A percentile compares a stretch with the other conserved stretches of the same genome.
These are phyloP conservation scores for Phyllosticta citribraziliensis DNA, from an alignment of 2,329 filamentous ascomycete genomes.

Conservation along the genomic window DNA sequence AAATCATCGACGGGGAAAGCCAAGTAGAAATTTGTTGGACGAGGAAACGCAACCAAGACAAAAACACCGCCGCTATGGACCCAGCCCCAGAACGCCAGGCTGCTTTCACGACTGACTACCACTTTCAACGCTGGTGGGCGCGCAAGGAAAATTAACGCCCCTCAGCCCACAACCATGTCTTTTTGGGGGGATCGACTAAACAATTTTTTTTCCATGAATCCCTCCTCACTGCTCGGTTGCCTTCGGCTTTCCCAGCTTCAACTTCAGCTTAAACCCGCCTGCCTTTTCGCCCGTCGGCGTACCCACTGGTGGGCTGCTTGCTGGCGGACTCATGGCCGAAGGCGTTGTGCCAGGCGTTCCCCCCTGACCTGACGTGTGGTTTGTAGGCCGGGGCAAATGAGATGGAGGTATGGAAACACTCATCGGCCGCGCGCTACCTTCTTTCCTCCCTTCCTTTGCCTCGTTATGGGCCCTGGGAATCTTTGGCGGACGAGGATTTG, in stretches of 20 bases:
- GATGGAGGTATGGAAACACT: neutral
- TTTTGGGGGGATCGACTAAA: neutral
- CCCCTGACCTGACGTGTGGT: neutral
- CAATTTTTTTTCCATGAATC: neutral
- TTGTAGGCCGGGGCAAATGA: neutral
- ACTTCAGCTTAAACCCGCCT: slow-evolving; percentile 3
- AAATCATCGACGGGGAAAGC: neutral
- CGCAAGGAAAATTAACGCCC: neutral
- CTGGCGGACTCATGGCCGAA: neutral
- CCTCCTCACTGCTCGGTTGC: neutral
- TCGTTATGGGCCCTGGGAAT: neutral
- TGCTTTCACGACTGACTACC: neutral
- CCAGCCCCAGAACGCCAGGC: slow-evolving; percentile 4
- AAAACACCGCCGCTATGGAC: slow-evolving; percentile 8
- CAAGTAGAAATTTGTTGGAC: neutral
- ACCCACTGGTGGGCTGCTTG: slow-evolving; percentile 1
- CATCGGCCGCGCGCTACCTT: neutral
- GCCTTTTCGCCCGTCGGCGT: neutral
- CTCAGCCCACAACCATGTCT: neutral
- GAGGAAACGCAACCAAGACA: neutral
- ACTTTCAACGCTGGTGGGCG: neutral
- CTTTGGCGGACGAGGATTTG: neutral
- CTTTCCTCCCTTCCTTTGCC: neutral
- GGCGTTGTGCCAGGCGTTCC: neutral
- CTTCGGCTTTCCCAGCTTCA: slow-evolving; percentile 7